Evolutionary conservation across 352 stramenopile species (phyloP), one percentile per base, ranked within the genome.

Genomic region (Bremia lactucae): DNA sequence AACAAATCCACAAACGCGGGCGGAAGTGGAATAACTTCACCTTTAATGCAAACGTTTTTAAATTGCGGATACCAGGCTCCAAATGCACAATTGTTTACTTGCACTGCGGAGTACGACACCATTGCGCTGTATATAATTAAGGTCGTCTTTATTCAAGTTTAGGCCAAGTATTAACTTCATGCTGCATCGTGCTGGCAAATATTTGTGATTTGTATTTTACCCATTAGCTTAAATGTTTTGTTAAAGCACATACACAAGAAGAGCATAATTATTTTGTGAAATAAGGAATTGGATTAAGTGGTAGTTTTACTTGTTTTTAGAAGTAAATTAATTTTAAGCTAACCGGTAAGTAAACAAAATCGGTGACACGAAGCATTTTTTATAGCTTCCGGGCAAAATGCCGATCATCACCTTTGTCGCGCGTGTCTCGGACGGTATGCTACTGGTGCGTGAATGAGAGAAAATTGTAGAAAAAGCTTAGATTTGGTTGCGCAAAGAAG

Each of bases 361-460:
- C 16, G 16, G 26, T 42, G 42, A 16, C 15, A 51, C 48, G 35
- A 55, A 49, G 38, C 39, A 39, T n/a, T n/a, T n/a, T n/a, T n/a
- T n/a, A n/a, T n/a, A n/a, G n/a, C n/a, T n/a, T n/a, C n/a, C n/a
- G 18, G 10, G 2, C 15, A 29, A 41, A 25, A 97, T 97, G 90
- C 88, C 90, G 49, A 93, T 96, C 50, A 89, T 96, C 57, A 97
- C 90, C 36, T 95, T 97, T 55, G 72, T 97, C 6, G 90, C 90
- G 51, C 83, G 90, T 46, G 77, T 97, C 23, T 95, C 82, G 31
- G 90, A 97, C 59, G 90, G 90, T 38, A 93, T 97, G 68, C 66
- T 97, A 36, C 76, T 97, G 53, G 80, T 93, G 39, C 44, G 72
- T 45, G 20, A 11, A 16, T 19, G 9, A 14, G 19, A 22, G 23